These are phyloP conservation scores for Linum lewisii DNA, from an alignment of 345 rosid genomes.

Conservation along the genomic window DNA sequence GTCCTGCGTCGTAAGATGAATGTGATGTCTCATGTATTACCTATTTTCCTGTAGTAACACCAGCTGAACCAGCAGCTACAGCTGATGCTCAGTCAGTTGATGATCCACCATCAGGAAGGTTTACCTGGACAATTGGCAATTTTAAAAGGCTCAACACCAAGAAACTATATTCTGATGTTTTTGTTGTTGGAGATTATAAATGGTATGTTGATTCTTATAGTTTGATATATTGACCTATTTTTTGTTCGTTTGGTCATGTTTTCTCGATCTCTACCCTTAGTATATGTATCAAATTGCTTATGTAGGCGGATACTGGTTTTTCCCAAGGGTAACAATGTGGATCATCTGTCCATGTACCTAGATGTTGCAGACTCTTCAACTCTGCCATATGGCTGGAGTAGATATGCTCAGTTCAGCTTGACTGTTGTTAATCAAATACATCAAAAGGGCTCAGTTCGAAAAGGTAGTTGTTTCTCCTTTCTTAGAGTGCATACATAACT, in stretches of 20 bases:
- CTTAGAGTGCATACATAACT: not conserved
- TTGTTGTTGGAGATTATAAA: conserved; percentile 77
- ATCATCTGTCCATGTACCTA: conserved; percentile 87
- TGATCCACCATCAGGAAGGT: conserved; percentile 75
- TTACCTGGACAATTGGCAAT: conserved; percentile 70
- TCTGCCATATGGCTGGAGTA: conserved; percentile 89
- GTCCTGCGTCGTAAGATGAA: conserved; percentile 10
- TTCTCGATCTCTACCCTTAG: conserved; percentile 10
- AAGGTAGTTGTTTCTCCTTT: conserved; percentile 36
- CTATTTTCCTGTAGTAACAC: conserved; percentile 22
- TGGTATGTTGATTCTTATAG: conserved; percentile 35
- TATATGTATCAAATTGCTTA: conserved; percentile 1
- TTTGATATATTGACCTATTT: not conserved
- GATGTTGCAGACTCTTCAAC: conserved; percentile 81
- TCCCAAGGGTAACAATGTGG: conserved; percentile 90
- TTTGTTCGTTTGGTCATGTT: not conserved
- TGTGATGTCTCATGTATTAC: not conserved
- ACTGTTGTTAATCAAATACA: conserved; percentile 76
- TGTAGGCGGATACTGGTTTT: conserved; percentile 83
- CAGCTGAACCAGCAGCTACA: conserved; percentile 42
- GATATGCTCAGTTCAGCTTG: conserved; percentile 87
- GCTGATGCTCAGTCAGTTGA: conserved; percentile 69
- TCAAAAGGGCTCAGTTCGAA: conserved; percentile 61
- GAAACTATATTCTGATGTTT: conserved; percentile 69
- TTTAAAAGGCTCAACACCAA: conserved; percentile 66